A percentile compares a stretch with the other conserved stretches of the same genome.
Conservation (phyloP, 345 rosid genomes). For the Eucalyptus tenuipes region DNA sequence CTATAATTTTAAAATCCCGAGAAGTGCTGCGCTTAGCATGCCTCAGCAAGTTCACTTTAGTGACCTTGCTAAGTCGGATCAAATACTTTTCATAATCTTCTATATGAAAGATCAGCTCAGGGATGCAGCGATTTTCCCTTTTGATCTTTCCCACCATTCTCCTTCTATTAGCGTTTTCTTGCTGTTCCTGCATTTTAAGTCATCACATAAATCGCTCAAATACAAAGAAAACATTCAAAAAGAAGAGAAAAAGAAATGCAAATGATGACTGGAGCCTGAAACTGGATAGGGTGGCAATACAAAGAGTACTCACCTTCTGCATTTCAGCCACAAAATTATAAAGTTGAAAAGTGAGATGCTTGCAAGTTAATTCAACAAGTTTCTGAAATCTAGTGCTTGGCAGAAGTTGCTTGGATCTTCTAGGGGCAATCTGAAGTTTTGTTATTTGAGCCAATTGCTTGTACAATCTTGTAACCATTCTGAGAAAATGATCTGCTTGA, state of each 20-base stretch:
- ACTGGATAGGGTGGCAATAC: background rate
- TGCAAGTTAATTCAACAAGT: constrained; percentile 77
- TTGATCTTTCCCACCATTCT: constrained; percentile 61
- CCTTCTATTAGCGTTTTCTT: constrained; percentile 33
- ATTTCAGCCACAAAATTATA: constrained; percentile 60
- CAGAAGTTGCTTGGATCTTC: constrained; percentile 61
- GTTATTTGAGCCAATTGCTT: constrained; percentile 70
- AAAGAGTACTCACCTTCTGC: constrained; percentile 30
- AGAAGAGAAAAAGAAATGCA: background rate
- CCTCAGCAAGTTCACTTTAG: constrained; percentile 60
- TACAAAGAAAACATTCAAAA: background rate
- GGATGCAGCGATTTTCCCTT: constrained; percentile 83
- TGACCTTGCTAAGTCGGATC: constrained; percentile 62
- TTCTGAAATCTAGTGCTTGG: constrained; percentile 62
- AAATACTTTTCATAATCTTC: constrained; percentile 75
- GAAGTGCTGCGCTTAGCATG: constrained; percentile 82
- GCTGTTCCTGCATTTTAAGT: constrained; percentile 41
- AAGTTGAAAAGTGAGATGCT: constrained; percentile 27
- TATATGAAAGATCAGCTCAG: constrained; percentile 68
- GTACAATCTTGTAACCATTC: constrained; percentile 49
- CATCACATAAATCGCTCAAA: background rate
- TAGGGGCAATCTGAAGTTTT: constrained; percentile 58
- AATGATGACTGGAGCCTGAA: background rate
- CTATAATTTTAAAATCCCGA: constrained; percentile 69
- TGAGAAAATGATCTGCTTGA: constrained; percentile 57